Evolutionary conservation across 768 basidiomycete genomes (phyloP).

Genomic region (Leccinum subtestaceum): DNA sequence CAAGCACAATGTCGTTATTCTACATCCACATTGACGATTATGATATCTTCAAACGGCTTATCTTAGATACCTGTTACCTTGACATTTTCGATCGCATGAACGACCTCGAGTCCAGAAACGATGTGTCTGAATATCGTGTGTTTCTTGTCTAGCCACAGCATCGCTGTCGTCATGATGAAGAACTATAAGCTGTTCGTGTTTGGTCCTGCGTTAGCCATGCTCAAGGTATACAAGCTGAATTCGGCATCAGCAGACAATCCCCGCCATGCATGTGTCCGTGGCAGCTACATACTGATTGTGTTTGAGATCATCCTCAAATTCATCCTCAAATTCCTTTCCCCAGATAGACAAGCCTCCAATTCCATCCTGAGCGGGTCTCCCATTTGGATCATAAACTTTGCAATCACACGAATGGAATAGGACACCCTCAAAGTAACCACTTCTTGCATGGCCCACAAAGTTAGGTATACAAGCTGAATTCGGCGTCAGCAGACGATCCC

Average conservation of each 20-base stretch:
- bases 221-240: slow-evolving; percentile 74
- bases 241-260: slow-evolving; percentile 1
- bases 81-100: slow-evolving; percentile 90
- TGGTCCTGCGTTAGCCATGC: slow-evolving; percentile 93
- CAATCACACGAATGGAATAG: slow-evolving; percentile 95
- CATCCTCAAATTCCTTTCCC: slow-evolving; percentile 89
- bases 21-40: slow-evolving; percentile 77
- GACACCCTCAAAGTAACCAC: slow-evolving; percentile 87
- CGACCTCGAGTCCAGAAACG: slow-evolving; percentile 81
- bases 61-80: slow-evolving; percentile 68
- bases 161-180: slow-evolving; percentile 95
- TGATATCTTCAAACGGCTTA: slow-evolving; percentile 92
- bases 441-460: slow-evolving; percentile 89
- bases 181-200: slow-evolving; percentile 94
- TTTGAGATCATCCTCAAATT: slow-evolving; percentile 83
- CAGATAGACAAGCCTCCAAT: slow-evolving; percentile 91
- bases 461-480: slow-evolving; percentile 50
- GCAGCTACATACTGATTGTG: slow-evolving; percentile 81
- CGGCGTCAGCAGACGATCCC: slow-evolving; percentile 1
- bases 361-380: slow-evolving; percentile 90
- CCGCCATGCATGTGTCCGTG: background rate
- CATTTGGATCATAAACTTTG: slow-evolving; percentile 98
- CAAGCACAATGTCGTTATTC: slow-evolving; percentile 40
- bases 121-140: slow-evolving; percentile 93
- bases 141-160: slow-evolving; percentile 90